A percentile compares a stretch with the other conserved stretches of the same genome.
Conservation (phyloP, 2,329 filamentous ascomycete genomes). For the Beauveria caledonica region DNA sequence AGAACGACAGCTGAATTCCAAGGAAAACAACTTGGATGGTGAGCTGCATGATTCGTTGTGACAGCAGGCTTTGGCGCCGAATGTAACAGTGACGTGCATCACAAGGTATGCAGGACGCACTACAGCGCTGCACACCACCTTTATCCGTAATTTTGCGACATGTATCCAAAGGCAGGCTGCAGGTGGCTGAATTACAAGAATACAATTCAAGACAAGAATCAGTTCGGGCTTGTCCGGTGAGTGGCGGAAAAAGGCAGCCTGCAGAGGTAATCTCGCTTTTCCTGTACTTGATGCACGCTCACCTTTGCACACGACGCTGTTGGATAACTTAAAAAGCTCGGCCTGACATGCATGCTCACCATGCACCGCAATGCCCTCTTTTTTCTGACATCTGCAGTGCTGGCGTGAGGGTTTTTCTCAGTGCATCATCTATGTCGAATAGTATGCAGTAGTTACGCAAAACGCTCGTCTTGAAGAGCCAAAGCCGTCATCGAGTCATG, state of each 20-base stretch:
- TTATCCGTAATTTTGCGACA: not conserved
- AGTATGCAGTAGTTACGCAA: too few species aligned
- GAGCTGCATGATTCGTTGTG: constrained; percentile 4
- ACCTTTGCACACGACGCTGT: not conserved
- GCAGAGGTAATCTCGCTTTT: constrained; percentile 1
- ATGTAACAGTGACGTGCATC: constrained; percentile 11
- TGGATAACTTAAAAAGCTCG: too few species aligned
- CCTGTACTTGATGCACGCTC: too few species aligned
- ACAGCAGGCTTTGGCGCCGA: not conserved
- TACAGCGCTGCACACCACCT: not conserved
- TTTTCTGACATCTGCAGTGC: not conserved
- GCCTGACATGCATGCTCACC: not conserved
- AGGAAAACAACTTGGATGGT: not conserved
- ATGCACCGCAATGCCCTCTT: not conserved
- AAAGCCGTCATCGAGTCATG: too few species aligned
- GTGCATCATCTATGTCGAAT: too few species aligned
- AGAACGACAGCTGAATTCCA: constrained; percentile 2
- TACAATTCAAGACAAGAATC: not conserved
- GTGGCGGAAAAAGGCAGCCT: not conserved
- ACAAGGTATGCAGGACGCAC: not conserved
- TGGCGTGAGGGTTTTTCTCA: too few species aligned
- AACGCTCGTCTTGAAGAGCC: too few species aligned
- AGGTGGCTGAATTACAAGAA: not conserved
- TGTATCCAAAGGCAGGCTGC: not conserved
- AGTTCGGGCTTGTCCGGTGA: not conserved